Percentiles rank a stretch among this genome's conserved stretches.
These are phyloP conservation scores for Erythrobasidium yunnanense DNA, from an alignment of 768 basidiomycete genomes.

Conservation along the genomic window DNA sequence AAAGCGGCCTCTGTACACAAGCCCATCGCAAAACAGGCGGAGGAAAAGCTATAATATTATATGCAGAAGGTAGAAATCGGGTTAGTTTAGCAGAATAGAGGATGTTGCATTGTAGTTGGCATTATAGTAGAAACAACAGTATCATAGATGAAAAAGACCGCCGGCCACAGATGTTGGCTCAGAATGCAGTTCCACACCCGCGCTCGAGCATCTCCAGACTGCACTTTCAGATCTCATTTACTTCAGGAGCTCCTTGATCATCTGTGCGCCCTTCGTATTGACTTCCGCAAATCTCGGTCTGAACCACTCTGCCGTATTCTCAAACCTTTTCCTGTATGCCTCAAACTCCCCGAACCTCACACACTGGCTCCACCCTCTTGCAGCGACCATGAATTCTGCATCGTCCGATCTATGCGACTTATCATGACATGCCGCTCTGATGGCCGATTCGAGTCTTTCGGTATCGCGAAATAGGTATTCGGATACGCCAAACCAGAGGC, in stretches of 20 bases:
- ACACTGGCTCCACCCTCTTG: constrained; percentile 91
- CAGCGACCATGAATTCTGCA: constrained; percentile 84
- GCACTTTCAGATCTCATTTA: neutral
- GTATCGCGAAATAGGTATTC: constrained; percentile 79
- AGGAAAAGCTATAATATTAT: too few species aligned
- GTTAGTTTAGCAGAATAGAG: too few species aligned
- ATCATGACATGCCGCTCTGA: constrained; percentile 64
- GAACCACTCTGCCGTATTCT: constrained; percentile 69
- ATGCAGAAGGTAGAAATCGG: too few species aligned
- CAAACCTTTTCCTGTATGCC: constrained; percentile 68
- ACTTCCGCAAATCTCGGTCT: constrained; percentile 78
- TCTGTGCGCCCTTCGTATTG: constrained; percentile 7
- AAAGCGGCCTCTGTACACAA: too few species aligned
- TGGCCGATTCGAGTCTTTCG: constrained; percentile 54
- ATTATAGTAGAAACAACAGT: too few species aligned
- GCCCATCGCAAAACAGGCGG: too few species aligned
- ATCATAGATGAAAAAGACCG: too few species aligned
- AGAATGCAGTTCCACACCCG: neutral
- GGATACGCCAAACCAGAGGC: constrained; percentile 91
- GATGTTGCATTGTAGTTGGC: too few species aligned
- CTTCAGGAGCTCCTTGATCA: constrained; percentile 25
- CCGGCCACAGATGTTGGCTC: too few species aligned
- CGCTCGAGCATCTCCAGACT: neutral
- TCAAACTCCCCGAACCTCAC: constrained; percentile 87
- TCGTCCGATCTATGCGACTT: constrained; percentile 76